Conservation (phyloP, 2,329 filamentous ascomycete species). For the Diatrype stigma region DNA sequence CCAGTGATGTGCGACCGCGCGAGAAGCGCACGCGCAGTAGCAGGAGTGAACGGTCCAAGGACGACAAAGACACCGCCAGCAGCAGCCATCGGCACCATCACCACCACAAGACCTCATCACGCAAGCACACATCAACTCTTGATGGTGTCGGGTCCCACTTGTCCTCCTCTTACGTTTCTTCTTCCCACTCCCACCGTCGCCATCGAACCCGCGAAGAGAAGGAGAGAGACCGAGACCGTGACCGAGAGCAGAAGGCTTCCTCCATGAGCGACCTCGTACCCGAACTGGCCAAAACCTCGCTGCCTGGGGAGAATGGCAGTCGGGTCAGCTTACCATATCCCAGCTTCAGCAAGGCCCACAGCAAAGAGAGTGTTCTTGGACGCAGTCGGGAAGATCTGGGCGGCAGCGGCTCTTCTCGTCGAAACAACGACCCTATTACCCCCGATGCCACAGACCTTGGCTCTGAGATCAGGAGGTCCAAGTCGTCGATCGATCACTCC, state of each 20-base stretch:
- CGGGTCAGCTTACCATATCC: slow-evolving; percentile 30
- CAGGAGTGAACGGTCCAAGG: slow-evolving; percentile 17
- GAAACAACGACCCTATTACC: slow-evolving; percentile 48
- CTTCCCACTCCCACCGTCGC: slow-evolving; percentile 18
- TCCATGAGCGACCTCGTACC: slow-evolving; percentile 29
- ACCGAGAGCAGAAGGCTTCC: slow-evolving; percentile 23
- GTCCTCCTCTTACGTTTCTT: slow-evolving; percentile 10
- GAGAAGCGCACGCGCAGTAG: slow-evolving; percentile 19
- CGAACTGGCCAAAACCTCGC: slow-evolving; percentile 21
- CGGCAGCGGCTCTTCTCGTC: slow-evolving; percentile 23
- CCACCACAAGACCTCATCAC: slow-evolving; percentile 20
- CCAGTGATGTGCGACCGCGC: slow-evolving; percentile 18
- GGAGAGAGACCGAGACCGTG: slow-evolving; percentile 22
- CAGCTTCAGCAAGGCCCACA: slow-evolving; percentile 66
- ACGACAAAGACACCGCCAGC: slow-evolving; percentile 19
- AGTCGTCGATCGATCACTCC: slow-evolving; percentile 39
- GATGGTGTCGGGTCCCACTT: slow-evolving; percentile 22
- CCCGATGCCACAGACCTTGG: slow-evolving; percentile 70
- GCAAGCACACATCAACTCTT: slow-evolving; percentile 17
- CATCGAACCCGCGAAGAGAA: slow-evolving; percentile 29
- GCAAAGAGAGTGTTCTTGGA: slow-evolving; percentile 74
- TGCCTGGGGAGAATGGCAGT: slow-evolving; percentile 16
- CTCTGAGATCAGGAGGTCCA: slow-evolving; percentile 43
- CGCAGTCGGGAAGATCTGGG: slow-evolving; percentile 51
- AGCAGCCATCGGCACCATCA: slow-evolving; percentile 22